Conservation (phyloP, 306 rosid species). For the Datisca glomerata region DNA sequence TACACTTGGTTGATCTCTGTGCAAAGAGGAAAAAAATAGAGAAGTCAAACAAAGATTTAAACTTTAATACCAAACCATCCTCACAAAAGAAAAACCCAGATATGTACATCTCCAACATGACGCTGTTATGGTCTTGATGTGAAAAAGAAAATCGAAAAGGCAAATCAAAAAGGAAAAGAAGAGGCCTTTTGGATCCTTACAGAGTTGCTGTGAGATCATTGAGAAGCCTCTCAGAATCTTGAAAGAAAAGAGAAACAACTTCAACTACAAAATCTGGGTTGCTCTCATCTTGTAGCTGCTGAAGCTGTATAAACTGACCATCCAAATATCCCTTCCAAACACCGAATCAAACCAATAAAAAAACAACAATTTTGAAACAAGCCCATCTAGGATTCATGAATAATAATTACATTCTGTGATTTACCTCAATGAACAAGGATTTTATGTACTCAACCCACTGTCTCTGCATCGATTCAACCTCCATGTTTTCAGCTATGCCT, state of each 20-base stretch:
- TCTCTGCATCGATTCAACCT: constrained; percentile 86
- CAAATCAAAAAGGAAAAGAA: constrained; percentile 1
- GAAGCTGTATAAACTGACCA: constrained; percentile 84
- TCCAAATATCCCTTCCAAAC: constrained; percentile 65
- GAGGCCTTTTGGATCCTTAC: constrained; percentile 34
- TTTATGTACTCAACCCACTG: constrained; percentile 71
- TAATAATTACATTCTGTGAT: not conserved
- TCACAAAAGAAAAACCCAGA: constrained; percentile 16
- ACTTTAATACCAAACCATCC: not conserved
- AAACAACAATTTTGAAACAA: constrained; percentile 3
- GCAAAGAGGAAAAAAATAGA: constrained; percentile 6
- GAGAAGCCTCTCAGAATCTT: constrained; percentile 93
- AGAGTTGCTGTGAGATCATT: constrained; percentile 67
- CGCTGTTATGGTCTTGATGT: not conserved
- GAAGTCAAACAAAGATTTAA: not conserved
- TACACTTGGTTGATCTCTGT: constrained; percentile 55
- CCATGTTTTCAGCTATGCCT: constrained; percentile 46
- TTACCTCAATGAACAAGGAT: constrained; percentile 70
- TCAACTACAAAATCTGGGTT: constrained; percentile 92
- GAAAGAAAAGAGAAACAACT: constrained; percentile 89
- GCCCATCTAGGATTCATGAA: constrained; percentile 10
- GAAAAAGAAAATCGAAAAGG: not conserved
- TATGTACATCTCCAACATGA: not conserved
- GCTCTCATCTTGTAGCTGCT: constrained; percentile 93
- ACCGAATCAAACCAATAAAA: constrained; percentile 15